Base-by-base conservation (phyloP, 1,284 basidiomycete species). In the Sparassis latifolia region DNA sequence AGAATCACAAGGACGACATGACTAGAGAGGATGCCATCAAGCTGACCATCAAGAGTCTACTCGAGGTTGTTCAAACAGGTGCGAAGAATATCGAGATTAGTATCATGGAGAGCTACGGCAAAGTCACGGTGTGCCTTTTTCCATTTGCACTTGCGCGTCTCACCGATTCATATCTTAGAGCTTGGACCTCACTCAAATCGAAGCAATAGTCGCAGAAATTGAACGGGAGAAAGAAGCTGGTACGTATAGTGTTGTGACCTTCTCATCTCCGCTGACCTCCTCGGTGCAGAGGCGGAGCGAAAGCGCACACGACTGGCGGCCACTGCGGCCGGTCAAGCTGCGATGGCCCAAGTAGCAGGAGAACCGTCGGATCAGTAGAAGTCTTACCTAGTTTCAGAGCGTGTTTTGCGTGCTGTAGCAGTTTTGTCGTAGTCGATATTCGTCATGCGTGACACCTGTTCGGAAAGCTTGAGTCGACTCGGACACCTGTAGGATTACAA, bases 31-130 rank as follows among this genome's bases (percentile, higher is more conserved):
- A 95, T 53, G 84, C 89, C 45, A 91, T 99, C 72, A 98, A 98
- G 69, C 76, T 99, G 39, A 92, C 97, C 0, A 83, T 99, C 61
- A 99, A 98, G 77, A 92, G 89, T 66, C 73, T 99, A 62, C 76
- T 99, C 30, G 97, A 99, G 67, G 96, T 99, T 31, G 97, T 99
- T 2, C 97, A 99, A 73, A 98, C 97, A 1, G 97, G 97, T 29
- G 97, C 97, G 3, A 99, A 99, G 79, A 99, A 98, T 69, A 97
- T 98, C 58, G 94, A 98, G 67, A 92, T 98, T 59, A 94, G 89
- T 58, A 89, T 97, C 45, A 95, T 97, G 91, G 92, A 96, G 68
- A 82, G 85, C 53, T 96, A 92, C 66, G 90, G 90, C 53, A 89
- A 92, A 68, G 82, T 95, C 50, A 89, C 90, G 48, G 93, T 95